Percentiles rank a stretch among this genome's conserved stretches.
phyloP scores from a whole-genome alignment of 2,329 filamentous ascomycete species.

The Clarireedia homoeocarpa region DNA sequence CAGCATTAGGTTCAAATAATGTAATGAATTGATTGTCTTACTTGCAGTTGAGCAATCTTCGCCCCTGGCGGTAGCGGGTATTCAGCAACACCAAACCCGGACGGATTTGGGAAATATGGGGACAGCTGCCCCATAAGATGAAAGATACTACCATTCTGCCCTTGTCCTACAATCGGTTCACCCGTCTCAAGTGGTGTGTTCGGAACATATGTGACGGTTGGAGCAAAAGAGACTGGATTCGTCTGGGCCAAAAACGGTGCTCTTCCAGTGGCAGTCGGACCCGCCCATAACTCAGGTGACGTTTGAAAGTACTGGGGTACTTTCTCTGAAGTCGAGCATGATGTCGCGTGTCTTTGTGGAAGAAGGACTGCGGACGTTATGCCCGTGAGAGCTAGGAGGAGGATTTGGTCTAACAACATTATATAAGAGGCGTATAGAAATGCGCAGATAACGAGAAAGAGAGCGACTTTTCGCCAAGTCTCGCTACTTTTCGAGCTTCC shows the following conservation, averaged over 20 bases:
- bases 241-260: conserved; percentile 66
- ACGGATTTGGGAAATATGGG: conserved; percentile 60
- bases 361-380: not conserved
- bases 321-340: conserved; percentile 19
- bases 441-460: conserved; percentile 5
- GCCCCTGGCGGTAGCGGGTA: conserved; percentile 58
- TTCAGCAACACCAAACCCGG: conserved; percentile 66
- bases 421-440: conserved; percentile 11
- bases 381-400: conserved; percentile 3
- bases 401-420: conserved; percentile 9
- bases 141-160: conserved; percentile 59
- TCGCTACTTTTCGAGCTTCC: not conserved
- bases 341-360: not conserved
- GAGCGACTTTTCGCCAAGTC: not conserved
- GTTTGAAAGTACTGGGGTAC: conserved; percentile 59
- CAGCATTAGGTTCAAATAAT: conserved; percentile 12
- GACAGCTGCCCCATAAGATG: conserved; percentile 61
- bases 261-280: conserved; percentile 62
- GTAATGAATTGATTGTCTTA: conserved; percentile 14
- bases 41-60: conserved; percentile 59
- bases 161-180: conserved; percentile 55
- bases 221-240: conserved; percentile 53
- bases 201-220: conserved; percentile 54
- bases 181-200: conserved; percentile 65
- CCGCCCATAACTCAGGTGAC: conserved; percentile 49